Evolutionary conservation across 1,284 basidiomycete species (phyloP), one percentile per base, ranked within the genome.

Genomic region (Trametes polyzona): DNA sequence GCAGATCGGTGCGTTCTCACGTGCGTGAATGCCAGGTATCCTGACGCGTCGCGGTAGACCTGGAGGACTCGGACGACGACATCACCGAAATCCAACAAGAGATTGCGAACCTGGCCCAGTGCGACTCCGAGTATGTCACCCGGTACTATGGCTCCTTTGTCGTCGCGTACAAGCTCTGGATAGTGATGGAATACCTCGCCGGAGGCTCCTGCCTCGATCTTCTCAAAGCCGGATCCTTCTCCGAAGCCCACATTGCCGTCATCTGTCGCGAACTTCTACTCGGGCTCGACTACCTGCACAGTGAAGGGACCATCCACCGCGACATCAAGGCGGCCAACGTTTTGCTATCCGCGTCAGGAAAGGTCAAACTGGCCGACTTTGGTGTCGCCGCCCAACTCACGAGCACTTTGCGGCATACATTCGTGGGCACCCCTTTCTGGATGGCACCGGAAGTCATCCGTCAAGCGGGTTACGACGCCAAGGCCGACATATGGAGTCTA

Each of bases 251-350:
- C 69, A 97, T 98, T 62, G 95, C 96, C 14, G 90, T 97, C 65
- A 86, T 98, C 62, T 95, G 93, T 68, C 89, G 93, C 48, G 96
- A 99, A 72, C 85, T 99, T 1, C 81, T 99, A 23, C 76, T 92
- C n/a, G 97, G 96, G 16, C 85, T 99, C 41, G 92, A 95, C 57
- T 99, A 99, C 70, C 86, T 99, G 16, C 97, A 99, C 71, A 83
- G 82, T 24, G 94, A 98, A 71, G 90, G 93, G 47, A 98, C 96
- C 65, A 98, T 99, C 58, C 96, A 99, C 72, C 88, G 96, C 44
- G 96, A 99, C 70, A 98, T 99, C 83, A 99, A 99, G 74, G 96
- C 96, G 0, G 96, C 97, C 47, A 99, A 99, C 68, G 84, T 99
- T 48, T 82, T 99, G 2, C 83, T 98, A 11, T 95, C 93, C 1